Conservation (phyloP, 805 yeast species). For the Lipomyces spencermartinsiae region DNA sequence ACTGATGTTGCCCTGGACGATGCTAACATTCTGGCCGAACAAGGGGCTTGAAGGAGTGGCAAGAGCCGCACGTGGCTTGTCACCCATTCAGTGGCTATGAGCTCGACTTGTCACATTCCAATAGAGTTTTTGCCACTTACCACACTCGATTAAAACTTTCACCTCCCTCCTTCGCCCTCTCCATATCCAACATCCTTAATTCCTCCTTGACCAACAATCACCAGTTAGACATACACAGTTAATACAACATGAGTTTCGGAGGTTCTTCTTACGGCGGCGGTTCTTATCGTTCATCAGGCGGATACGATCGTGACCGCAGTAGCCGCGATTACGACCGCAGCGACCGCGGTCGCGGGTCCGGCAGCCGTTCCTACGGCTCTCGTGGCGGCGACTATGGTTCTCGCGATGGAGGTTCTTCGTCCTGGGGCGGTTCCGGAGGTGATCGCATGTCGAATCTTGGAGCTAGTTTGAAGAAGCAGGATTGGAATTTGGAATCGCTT, state of each 20-base stretch:
- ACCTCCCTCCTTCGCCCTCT: neutral
- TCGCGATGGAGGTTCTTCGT: constrained; percentile 49
- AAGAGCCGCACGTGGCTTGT: neutral
- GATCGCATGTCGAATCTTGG: constrained; percentile 57
- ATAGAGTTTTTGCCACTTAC: constrained; percentile 3
- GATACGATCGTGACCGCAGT: constrained; percentile 14
- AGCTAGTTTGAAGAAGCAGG: constrained; percentile 67
- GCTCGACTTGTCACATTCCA: neutral
- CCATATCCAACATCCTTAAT: neutral
- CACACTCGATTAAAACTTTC: neutral
- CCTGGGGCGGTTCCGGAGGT: constrained; percentile 51
- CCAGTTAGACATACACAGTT: constrained; percentile 7
- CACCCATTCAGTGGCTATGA: neutral
- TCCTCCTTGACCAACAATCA: neutral
- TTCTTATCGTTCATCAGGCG: constrained; percentile 12
- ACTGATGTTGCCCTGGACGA: too few relatives aligned
- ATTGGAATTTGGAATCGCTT: constrained; percentile 77
- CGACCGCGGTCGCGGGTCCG: constrained; percentile 1
- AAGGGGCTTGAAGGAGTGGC: neutral
- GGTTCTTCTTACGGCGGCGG: constrained; percentile 27
- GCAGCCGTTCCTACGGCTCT: constrained; percentile 20
- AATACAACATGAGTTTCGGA: constrained; percentile 35
- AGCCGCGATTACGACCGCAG: constrained; percentile 22
- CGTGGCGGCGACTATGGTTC: constrained; percentile 38
- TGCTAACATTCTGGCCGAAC: too few relatives aligned